Evolutionary conservation across 176 grass and related monocot species (phyloP), one percentile per base, ranked within the genome.

Genomic region (Raddia guianensis): DNA sequence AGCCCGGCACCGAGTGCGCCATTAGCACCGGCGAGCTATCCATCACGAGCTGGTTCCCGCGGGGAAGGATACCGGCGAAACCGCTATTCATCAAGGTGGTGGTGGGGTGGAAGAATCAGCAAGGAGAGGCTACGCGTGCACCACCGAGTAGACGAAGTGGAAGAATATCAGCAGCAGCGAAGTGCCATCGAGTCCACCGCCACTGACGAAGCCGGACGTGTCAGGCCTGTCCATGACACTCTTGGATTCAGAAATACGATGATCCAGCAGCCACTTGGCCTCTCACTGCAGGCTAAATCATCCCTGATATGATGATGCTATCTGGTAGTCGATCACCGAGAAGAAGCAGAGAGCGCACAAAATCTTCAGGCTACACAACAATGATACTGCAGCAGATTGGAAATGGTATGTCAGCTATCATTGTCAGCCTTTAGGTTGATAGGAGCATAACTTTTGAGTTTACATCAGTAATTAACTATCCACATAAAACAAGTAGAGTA

Each of bases 121-220:
- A 49, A 49, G 21, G 9, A 2, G 67, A 5, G 53, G 78, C n/a
- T 61, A 77, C 62, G 75, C 52, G 78, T 79, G 69, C 65, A 73
- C 18, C 13, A 50, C 8, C 51, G 84, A 89, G 62, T 85, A 94
- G 66, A 84, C 82, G 63, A 85, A 91, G 80, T 91, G 84, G 45
- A 91, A 94, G 63, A 91, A 91, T 75, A 80, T 88, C 66, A 91
- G 70, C 68, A 94, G 81, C 49, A 57, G 85, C 11, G 63, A 82
- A 45, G 62, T 75, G 32, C 85, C 20, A 57, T 48, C 64, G 79
- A 58, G 52, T 79, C 92, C 92, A 79, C 92, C 87, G 14, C 86
- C 87, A 18, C 86, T 94, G 76, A 94, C 92, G 82, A 94, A 94
- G 18, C 92, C 89, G 1, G 92, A 87, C 43, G 86, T 91, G 81